These are phyloP conservation scores for Senecio squalidus DNA, from an alignment of 140 eudicot genomes.

Conservation along the genomic window DNA sequence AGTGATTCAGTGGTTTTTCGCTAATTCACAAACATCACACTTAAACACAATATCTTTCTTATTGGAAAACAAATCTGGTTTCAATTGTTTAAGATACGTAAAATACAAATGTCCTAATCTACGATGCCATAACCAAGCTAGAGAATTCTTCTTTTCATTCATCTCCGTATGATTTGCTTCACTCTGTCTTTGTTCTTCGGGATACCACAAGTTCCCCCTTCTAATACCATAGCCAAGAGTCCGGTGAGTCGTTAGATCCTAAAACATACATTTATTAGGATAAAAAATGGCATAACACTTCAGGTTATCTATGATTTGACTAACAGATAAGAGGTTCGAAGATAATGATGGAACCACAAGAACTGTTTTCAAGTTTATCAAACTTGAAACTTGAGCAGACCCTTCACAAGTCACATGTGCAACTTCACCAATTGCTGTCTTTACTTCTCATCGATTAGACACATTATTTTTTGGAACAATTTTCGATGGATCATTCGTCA, in stretches of 20 bases:
- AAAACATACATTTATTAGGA: neutral
- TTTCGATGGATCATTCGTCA: neutral
- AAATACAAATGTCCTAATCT: neutral
- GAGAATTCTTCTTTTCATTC: neutral
- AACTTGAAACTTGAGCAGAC: neutral
- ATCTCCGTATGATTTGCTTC: neutral
- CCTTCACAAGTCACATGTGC: neutral
- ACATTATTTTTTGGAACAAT: neutral
- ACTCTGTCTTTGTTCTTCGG: neutral
- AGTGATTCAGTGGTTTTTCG: neutral
- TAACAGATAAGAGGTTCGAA: neutral
- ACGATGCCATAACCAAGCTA: slow-evolving; percentile 2
- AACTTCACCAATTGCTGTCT: neutral
- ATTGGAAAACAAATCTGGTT: neutral
- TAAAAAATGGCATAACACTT: neutral
- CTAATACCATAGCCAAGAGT: slow-evolving; percentile 10
- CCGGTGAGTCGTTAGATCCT: neutral
- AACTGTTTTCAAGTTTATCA: neutral
- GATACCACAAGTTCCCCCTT: neutral
- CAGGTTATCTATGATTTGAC: neutral
- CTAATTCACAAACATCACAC: neutral
- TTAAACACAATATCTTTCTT: neutral
- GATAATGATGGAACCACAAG: neutral
- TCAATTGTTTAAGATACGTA: neutral
- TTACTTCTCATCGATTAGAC: neutral